A percentile compares a stretch with the other conserved stretches of the same genome.
Conservation (phyloP, 106 monocot genomes). For the Acanthochlamys bracteata region DNA sequence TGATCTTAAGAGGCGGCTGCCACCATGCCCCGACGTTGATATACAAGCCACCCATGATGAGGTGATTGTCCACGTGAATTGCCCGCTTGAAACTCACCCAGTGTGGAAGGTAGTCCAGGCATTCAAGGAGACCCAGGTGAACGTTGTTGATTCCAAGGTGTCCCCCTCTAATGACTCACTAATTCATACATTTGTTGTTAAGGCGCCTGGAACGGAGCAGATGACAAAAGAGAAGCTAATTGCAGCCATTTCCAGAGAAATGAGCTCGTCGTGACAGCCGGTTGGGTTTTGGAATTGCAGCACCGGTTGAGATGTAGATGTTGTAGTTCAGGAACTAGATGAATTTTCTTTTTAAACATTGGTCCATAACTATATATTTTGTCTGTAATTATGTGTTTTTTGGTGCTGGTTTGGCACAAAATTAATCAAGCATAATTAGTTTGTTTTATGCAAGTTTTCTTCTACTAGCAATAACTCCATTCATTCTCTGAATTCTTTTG, state of each 20-base stretch:
- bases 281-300: neutral
- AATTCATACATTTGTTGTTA: slow-evolving; percentile 69
- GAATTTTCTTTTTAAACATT: neutral
- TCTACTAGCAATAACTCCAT: too few species aligned
- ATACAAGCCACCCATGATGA: slow-evolving; percentile 39
- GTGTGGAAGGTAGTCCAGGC: slow-evolving; percentile 49
- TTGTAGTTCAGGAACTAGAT: neutral
- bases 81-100: slow-evolving; percentile 67
- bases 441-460: too few species aligned
- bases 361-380: neutral
- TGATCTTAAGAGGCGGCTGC: slow-evolving; percentile 10
- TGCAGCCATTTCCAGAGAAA: slow-evolving; percentile 41
- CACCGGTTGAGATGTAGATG: neutral
- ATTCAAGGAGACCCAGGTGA: slow-evolving; percentile 49
- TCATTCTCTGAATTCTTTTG: too few species aligned
- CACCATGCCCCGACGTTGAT: slow-evolving; percentile 32
- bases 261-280: slow-evolving; percentile 10
- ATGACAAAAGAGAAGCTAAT: slow-evolving; percentile 57
- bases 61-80: slow-evolving; percentile 54
- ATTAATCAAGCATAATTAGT: too few species aligned
- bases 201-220: slow-evolving; percentile 40
- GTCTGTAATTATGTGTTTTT: neutral
- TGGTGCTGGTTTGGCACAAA: too few species aligned
- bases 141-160: slow-evolving; percentile 50
- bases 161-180: slow-evolving; percentile 29